These are phyloP conservation scores for Beauveria sp. DNA, from an alignment of 2,329 filamentous ascomycete genomes.

Conservation along the genomic window DNA sequence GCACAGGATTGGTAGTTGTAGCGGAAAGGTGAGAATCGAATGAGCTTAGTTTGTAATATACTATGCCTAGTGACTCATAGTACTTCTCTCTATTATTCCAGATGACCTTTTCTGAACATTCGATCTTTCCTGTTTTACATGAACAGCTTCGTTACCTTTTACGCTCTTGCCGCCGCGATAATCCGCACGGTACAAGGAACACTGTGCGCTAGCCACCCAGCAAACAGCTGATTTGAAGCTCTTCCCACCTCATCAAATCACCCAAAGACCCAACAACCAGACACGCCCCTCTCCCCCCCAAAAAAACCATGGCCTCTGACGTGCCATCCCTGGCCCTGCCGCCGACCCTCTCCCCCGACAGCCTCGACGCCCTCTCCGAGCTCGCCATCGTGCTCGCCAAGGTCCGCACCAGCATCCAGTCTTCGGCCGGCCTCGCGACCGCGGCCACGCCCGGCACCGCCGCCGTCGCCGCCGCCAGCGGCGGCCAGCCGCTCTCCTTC, in stretches of 20 bases:
- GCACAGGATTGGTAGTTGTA: no score
- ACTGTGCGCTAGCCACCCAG: neutral
- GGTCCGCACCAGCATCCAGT: slow-evolving; percentile 48
- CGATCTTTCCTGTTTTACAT: no score
- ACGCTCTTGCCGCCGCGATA: no score
- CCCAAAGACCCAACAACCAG: neutral
- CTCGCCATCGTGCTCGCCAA: slow-evolving; percentile 71
- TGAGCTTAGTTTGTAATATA: no score
- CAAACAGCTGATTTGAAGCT: neutral
- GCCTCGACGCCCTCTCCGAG: slow-evolving; percentile 78
- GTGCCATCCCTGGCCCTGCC: slow-evolving; percentile 45
- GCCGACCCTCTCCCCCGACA: slow-evolving; percentile 66
- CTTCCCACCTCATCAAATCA: neutral
- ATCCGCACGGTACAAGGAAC: neutral
- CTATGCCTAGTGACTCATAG: no score
- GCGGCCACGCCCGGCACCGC: slow-evolving; percentile 28
- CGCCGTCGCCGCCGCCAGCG: slow-evolving; percentile 14
- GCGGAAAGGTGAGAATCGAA: no score
- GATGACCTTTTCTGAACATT: no score
- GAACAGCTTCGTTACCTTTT: neutral
- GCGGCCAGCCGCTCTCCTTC: slow-evolving; percentile 36
- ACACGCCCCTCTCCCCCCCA: neutral
- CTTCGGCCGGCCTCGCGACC: slow-evolving; percentile 31
- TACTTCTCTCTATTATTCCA: no score
- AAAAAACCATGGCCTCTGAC: slow-evolving; percentile 21